Conservation (phyloP, 495 filamentous ascomycete genomes). For the Penicillium bialowiezense region DNA sequence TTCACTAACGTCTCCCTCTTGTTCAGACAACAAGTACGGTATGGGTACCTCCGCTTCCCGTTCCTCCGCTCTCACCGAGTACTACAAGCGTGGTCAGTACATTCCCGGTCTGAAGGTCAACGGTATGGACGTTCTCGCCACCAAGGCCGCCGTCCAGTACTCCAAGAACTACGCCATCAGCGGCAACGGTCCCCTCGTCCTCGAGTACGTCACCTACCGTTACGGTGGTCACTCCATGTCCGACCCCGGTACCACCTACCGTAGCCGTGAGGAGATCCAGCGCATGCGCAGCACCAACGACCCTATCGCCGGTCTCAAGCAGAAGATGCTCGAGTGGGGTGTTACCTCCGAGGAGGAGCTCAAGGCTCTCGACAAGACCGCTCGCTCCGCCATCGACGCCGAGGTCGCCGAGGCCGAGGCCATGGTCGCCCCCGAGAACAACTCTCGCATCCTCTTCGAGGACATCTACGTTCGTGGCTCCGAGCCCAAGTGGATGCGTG, state of each 20-base stretch:
- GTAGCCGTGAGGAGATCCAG: slow-evolving; percentile 98
- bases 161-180: slow-evolving; percentile 77
- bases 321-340: slow-evolving; percentile 94
- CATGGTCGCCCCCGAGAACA: slow-evolving; percentile 76
- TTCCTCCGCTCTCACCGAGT: slow-evolving; percentile 92
- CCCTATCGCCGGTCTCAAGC: slow-evolving; percentile 95
- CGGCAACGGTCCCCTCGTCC: slow-evolving; percentile 88
- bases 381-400: slow-evolving; percentile 75
- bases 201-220: slow-evolving; percentile 98
- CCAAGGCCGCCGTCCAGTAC: slow-evolving; percentile 92
- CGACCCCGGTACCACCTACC: slow-evolving; percentile 98
- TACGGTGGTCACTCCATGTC: slow-evolving; percentile 99
- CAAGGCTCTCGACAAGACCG: slow-evolving; percentile 91
- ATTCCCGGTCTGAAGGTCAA: slow-evolving; percentile 99
- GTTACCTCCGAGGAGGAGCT: slow-evolving; percentile 94
- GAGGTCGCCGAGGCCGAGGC: slow-evolving; percentile 89
- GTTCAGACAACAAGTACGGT: slow-evolving; percentile 98
- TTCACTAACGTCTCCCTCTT: slow-evolving; percentile 14
- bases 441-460: slow-evolving; percentile 80
- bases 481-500: slow-evolving; percentile 89
- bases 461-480: slow-evolving; percentile 93
- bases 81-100: slow-evolving; percentile 99
- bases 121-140: slow-evolving; percentile 98
- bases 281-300: slow-evolving; percentile 98
- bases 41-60: slow-evolving; percentile 98